Percentiles rank a stretch among this genome's conserved stretches.
phyloP scores from a whole-genome alignment of 345 rosid species.

The Syzygium oleosum region DNA sequence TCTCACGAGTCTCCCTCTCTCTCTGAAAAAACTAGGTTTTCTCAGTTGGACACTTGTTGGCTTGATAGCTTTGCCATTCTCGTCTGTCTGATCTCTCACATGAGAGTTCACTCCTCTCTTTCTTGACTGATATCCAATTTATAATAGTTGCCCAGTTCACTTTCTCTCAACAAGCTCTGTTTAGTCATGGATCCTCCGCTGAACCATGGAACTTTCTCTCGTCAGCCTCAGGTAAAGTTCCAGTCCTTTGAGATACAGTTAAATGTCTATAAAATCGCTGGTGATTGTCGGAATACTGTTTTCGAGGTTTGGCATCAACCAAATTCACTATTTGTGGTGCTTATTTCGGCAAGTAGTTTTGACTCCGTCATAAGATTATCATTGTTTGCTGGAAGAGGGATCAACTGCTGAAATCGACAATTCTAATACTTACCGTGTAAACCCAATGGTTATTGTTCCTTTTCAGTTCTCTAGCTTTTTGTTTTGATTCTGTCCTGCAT shows the following conservation, averaged over 20 bases:
- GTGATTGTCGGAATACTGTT: not conserved
- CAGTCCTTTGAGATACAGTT: not conserved
- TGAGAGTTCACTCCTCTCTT: not conserved
- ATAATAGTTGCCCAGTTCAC: not conserved
- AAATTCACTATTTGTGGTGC: not conserved
- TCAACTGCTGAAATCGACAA: not conserved
- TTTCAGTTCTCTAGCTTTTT: not conserved
- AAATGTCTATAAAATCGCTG: not conserved
- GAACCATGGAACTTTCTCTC: not conserved
- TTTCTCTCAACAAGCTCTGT: not conserved
- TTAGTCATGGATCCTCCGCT: not conserved
- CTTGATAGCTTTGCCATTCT: not conserved
- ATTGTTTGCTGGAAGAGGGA: not conserved
- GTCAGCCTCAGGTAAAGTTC: not conserved
- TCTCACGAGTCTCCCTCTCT: not conserved
- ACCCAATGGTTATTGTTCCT: not conserved
- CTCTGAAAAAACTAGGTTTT: not conserved
- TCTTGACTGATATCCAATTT: not conserved
- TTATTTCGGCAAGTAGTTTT: not conserved
- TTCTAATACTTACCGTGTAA: not conserved
- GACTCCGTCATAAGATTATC: not conserved
- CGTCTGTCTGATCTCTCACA: not conserved
- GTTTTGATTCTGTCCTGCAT: not conserved
- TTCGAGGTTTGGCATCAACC: not conserved
- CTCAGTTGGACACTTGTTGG: not conserved